Percentiles rank a stretch among this genome's conserved stretches.
phyloP scores from a whole-genome alignment of 805 yeast genomes.

The Jamesozyma rosinii region DNA sequence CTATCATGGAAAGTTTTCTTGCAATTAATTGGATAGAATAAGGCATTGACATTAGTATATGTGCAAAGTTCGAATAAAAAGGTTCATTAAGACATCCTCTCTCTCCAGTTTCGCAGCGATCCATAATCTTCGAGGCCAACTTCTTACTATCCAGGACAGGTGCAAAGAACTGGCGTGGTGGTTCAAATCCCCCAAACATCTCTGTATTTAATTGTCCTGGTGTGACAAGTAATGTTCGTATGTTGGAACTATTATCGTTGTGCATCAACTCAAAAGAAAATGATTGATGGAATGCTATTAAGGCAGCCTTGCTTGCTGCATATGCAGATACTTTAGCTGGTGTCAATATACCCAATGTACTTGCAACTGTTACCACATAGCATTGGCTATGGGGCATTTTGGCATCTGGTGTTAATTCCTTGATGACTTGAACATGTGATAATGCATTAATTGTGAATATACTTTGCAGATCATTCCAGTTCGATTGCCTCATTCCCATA shows the following conservation, averaged over 20 bases:
- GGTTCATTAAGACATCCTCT: conserved; percentile 68
- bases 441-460: conserved; percentile 57
- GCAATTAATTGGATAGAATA: conserved; percentile 37
- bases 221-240: conserved; percentile 62
- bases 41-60: conserved; percentile 61
- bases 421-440: conserved; percentile 57
- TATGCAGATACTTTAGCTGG: conserved; percentile 72
- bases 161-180: conserved; percentile 69
- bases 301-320: conserved; percentile 81
- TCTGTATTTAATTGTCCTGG: conserved; percentile 78
- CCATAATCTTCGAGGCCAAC: conserved; percentile 49
- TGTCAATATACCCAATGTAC: conserved; percentile 68
- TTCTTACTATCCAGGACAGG: conserved; percentile 57
- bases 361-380: conserved; percentile 67
- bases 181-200: conserved; percentile 65
- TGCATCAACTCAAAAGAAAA: conserved; percentile 59
- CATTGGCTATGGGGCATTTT: conserved; percentile 50
- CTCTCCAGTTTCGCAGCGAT: conserved; percentile 49
- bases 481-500: conserved; percentile 40
- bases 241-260: conserved; percentile 35
- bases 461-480: conserved; percentile 34
- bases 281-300: conserved; percentile 76
- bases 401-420: conserved; percentile 48
- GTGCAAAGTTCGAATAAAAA: conserved; percentile 60
- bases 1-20: conserved; percentile 60